phyloP scores from a whole-genome alignment of 805 yeast genomes.

The Wickerhamiella brachini region DNA sequence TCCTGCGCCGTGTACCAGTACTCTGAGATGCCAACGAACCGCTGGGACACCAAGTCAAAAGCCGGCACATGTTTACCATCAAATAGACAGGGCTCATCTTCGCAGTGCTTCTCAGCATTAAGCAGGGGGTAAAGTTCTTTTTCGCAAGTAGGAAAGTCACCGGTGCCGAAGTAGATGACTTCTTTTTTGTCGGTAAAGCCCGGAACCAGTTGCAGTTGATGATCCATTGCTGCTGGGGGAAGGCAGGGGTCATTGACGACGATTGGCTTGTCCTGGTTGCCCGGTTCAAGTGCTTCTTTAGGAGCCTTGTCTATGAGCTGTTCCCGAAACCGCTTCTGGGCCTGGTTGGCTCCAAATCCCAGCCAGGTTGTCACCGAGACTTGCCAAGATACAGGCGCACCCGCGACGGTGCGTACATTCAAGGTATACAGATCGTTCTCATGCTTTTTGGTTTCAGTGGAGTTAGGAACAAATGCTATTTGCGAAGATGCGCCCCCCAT shows the following conservation, averaged over 20 bases:
- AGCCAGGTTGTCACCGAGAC: slow-evolving; percentile 94
- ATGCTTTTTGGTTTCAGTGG: slow-evolving; percentile 48
- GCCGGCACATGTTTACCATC: slow-evolving; percentile 92
- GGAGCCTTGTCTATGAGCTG: slow-evolving; percentile 24
- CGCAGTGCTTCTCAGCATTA: slow-evolving; percentile 67
- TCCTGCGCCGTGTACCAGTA: slow-evolving; percentile 97
- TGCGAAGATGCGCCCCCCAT: slow-evolving; percentile 99
- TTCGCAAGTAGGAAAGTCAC: slow-evolving; percentile 64
- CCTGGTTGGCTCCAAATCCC: slow-evolving; percentile 95
- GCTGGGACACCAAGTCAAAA: slow-evolving; percentile 64
- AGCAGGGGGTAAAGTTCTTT: slow-evolving; percentile 62
- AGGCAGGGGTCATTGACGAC: slow-evolving; percentile 62
- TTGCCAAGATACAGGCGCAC: slow-evolving; percentile 60
- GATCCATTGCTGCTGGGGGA: slow-evolving; percentile 40
- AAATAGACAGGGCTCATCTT: slow-evolving; percentile 79
- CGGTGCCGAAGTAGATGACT: slow-evolving; percentile 51
- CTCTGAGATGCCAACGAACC: slow-evolving; percentile 87
- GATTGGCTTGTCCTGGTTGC: slow-evolving; percentile 9
- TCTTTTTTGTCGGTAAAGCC: slow-evolving; percentile 7
- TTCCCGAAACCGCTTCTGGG: slow-evolving; percentile 53
- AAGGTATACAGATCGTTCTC: slow-evolving; percentile 60
- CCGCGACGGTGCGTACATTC: slow-evolving; percentile 52
- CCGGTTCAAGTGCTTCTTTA: slow-evolving; percentile 5
- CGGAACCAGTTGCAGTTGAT: slow-evolving; percentile 2
- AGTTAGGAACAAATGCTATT: slow-evolving; percentile 75